Conservation (phyloP, 2,329 filamentous ascomycete genomes). For the Colletotrichum tabaci region DNA sequence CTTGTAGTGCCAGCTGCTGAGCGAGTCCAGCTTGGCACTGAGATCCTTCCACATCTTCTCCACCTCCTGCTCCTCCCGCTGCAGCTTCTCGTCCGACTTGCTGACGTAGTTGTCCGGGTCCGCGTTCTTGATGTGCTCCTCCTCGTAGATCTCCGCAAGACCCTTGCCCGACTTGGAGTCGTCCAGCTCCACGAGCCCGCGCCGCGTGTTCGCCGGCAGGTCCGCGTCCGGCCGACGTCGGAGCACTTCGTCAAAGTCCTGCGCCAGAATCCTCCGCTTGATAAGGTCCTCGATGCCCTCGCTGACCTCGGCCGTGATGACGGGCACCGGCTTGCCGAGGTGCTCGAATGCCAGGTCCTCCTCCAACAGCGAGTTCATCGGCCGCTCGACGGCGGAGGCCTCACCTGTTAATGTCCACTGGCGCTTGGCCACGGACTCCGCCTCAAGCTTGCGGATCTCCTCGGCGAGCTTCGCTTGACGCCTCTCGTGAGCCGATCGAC, state of each 20-base stretch:
- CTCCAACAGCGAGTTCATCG: slow-evolving; percentile 92
- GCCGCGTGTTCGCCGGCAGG: slow-evolving; percentile 72
- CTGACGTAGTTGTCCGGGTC: slow-evolving; percentile 87
- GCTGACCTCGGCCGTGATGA: slow-evolving; percentile 91
- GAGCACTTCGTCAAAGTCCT: slow-evolving; percentile 93
- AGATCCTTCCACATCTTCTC: slow-evolving; percentile 87
- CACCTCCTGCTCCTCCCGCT: slow-evolving; percentile 87
- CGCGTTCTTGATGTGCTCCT: slow-evolving; percentile 84
- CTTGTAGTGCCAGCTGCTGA: slow-evolving; percentile 96
- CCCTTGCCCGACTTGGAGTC: slow-evolving; percentile 90
- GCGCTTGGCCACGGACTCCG: slow-evolving; percentile 88
- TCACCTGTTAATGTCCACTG: slow-evolving; percentile 94
- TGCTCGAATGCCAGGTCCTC: slow-evolving; percentile 97
- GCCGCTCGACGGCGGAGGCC: slow-evolving; percentile 84
- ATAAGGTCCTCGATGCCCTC: slow-evolving; percentile 95
- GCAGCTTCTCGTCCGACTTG: slow-evolving; percentile 84
- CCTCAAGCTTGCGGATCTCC: slow-evolving; percentile 93
- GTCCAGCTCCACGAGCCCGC: slow-evolving; percentile 85
- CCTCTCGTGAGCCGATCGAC: slow-evolving; percentile 87
- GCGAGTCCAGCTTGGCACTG: slow-evolving; percentile 84
- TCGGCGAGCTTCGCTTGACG: slow-evolving; percentile 87
- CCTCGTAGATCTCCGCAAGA: slow-evolving; percentile 93
- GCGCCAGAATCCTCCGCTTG: slow-evolving; percentile 90
- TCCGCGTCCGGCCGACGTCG: slow-evolving; percentile 83
- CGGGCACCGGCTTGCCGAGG: slow-evolving; percentile 92